These are phyloP conservation scores for Carallia brachiata DNA, from an alignment of 345 rosid species.

Conservation along the genomic window DNA sequence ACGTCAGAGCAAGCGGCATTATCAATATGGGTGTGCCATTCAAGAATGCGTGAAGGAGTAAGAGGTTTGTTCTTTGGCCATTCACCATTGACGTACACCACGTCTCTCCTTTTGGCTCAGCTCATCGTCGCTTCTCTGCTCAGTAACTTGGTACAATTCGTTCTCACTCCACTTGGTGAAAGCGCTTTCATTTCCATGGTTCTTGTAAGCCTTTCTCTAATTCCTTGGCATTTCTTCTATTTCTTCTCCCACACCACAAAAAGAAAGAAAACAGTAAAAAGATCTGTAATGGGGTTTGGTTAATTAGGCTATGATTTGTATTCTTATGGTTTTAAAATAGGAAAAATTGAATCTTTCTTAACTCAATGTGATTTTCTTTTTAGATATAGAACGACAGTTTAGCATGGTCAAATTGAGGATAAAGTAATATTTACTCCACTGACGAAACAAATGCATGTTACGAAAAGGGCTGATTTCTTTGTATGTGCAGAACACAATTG, in stretches of 20 bases:
- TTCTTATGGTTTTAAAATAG: too few species aligned
- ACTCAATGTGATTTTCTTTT: too few species aligned
- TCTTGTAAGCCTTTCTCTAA: conserved; percentile 10
- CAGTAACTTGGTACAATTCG: conserved; percentile 5
- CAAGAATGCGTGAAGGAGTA: neutral
- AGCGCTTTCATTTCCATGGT: conserved; percentile 27
- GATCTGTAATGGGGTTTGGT: neutral
- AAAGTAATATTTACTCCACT: too few species aligned
- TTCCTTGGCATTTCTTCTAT: neutral
- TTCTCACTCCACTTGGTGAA: conserved; percentile 28
- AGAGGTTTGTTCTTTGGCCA: conserved; percentile 11
- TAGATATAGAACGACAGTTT: too few species aligned
- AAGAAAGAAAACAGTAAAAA: neutral
- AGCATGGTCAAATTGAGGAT: too few species aligned
- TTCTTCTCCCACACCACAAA: neutral
- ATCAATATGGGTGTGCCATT: neutral
- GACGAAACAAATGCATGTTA: too few species aligned
- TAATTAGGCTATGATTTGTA: neutral
- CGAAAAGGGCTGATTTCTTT: too few species aligned
- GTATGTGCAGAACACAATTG: too few species aligned
- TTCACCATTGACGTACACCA: neutral
- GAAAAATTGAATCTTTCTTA: too few species aligned
- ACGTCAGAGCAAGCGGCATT: neutral
- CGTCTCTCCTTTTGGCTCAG: conserved; percentile 14
- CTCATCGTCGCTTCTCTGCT: conserved; percentile 7